phyloP scores from a whole-genome alignment of 768 basidiomycete genomes.

The Rubroboletus satanas region DNA sequence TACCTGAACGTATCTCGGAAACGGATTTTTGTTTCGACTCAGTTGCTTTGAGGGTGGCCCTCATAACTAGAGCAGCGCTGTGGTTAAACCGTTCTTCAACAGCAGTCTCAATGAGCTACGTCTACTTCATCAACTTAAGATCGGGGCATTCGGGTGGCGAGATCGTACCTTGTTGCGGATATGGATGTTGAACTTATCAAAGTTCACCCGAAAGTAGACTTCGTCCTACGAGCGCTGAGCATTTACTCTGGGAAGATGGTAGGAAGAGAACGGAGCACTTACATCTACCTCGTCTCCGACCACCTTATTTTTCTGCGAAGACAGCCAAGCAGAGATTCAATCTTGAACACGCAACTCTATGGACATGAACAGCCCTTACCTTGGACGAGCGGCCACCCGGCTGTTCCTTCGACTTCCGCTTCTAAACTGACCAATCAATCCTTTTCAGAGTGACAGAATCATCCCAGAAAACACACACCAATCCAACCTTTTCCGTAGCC shows the following conservation, averaged over 20 bases:
- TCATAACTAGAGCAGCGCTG: constrained; percentile 66
- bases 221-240: constrained; percentile 45
- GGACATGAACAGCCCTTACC: constrained; percentile 33
- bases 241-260: neutral
- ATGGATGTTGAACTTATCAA: constrained; percentile 80
- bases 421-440: constrained; percentile 42
- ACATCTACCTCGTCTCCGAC: constrained; percentile 65
- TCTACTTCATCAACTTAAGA: constrained; percentile 12
- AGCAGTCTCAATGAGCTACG: constrained; percentile 72
- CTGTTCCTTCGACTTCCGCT: constrained; percentile 53
- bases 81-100: constrained; percentile 78
- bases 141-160: neutral
- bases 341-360: neutral
- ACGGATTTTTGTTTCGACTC: constrained; percentile 59
- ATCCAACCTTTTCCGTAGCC: constrained; percentile 66
- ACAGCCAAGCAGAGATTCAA: constrained; percentile 23
- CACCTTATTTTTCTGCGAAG: constrained; percentile 40
- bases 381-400: constrained; percentile 47
- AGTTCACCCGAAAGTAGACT: constrained; percentile 84
- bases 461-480: constrained; percentile 45
- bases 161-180: constrained; percentile 76
- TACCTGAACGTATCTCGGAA: constrained; percentile 64
- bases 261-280: constrained; percentile 24
- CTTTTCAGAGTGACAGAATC: neutral
- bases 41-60: constrained; percentile 66